Conservation (phyloP, 495 filamentous ascomycete species). For the Hyaloscypha variabilis region DNA sequence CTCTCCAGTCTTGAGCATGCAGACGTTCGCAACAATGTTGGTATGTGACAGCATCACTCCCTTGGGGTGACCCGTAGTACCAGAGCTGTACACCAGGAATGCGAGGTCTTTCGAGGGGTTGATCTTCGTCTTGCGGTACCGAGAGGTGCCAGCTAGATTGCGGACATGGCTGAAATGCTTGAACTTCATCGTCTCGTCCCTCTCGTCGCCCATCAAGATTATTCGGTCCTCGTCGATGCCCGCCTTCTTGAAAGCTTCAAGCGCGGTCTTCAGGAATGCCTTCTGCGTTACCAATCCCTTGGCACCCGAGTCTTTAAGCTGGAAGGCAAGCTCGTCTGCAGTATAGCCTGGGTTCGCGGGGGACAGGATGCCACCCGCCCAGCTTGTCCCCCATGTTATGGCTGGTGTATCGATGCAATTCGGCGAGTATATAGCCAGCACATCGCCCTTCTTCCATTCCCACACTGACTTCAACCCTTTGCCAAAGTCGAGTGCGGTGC, state of each 20-base stretch:
- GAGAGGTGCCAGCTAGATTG: slow-evolving; percentile 54
- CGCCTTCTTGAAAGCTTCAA: slow-evolving; percentile 65
- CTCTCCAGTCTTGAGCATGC: slow-evolving; percentile 58
- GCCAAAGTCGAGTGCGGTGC: slow-evolving; percentile 73
- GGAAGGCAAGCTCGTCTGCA: slow-evolving; percentile 82
- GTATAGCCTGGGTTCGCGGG: slow-evolving; percentile 91
- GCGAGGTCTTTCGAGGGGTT: slow-evolving; percentile 61
- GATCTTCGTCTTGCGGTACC: slow-evolving; percentile 42
- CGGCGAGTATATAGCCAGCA: slow-evolving; percentile 68
- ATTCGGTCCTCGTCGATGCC: slow-evolving; percentile 69
- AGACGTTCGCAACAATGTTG: slow-evolving; percentile 76
- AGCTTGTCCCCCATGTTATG: slow-evolving; percentile 77
- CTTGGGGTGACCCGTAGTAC: slow-evolving; percentile 90
- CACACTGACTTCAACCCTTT: slow-evolving; percentile 71
- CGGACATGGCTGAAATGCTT: slow-evolving; percentile 79
- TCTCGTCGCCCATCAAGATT: slow-evolving; percentile 76
- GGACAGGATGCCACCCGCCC: slow-evolving; percentile 80
- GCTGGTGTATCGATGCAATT: slow-evolving; percentile 75
- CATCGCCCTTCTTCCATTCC: slow-evolving; percentile 82
- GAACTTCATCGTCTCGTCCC: slow-evolving; percentile 57
- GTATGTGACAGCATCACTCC: slow-evolving; percentile 86
- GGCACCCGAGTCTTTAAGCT: slow-evolving; percentile 79
- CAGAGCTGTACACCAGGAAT: slow-evolving; percentile 80
- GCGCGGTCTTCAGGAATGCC: slow-evolving; percentile 61
- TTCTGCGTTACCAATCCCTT: slow-evolving; percentile 76